A percentile compares a stretch with the other conserved stretches of the same genome.
phyloP scores from a whole-genome alignment of 106 monocot genomes.

The Platanthera zijinensis region DNA sequence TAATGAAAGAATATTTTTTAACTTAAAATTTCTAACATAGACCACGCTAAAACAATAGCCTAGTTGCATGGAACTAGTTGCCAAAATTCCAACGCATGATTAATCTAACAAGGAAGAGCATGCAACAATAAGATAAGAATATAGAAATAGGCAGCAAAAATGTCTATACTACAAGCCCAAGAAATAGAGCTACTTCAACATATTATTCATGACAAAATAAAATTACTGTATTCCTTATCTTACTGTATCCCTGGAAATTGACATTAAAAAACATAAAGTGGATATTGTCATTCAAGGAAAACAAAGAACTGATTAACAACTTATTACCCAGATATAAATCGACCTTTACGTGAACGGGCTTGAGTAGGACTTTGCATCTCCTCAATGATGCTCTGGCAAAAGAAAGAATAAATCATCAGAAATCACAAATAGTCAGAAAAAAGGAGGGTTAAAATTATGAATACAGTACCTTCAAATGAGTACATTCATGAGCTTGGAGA shows the following conservation, averaged over 20 bases:
- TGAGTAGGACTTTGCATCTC: conserved; percentile 90
- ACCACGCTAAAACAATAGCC: neutral
- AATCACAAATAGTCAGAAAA: neutral
- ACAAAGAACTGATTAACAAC: conserved; percentile 9
- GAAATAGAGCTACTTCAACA: neutral
- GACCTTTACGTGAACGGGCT: conserved; percentile 92
- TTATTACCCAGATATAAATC: conserved; percentile 99
- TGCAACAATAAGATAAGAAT: neutral
- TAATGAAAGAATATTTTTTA: too few relatives aligned
- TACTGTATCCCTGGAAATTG: neutral
- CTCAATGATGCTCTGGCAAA: conserved; percentile 84
- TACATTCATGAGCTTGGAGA: neutral
- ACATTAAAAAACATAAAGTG: neutral
- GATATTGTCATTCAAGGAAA: conserved; percentile 8
- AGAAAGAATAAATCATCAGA: neutral
- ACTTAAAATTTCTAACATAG: neutral
- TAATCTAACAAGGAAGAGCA: neutral
- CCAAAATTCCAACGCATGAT: neutral
- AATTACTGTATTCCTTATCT: neutral
- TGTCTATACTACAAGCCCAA: neutral
- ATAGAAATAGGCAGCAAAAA: neutral
- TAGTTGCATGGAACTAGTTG: neutral
- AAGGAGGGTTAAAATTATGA: neutral
- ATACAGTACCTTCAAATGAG: neutral
- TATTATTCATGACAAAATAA: neutral